These are phyloP conservation scores for Tuber microsphaerosporum DNA, from an alignment of 495 filamentous ascomycete species.

Conservation along the genomic window DNA sequence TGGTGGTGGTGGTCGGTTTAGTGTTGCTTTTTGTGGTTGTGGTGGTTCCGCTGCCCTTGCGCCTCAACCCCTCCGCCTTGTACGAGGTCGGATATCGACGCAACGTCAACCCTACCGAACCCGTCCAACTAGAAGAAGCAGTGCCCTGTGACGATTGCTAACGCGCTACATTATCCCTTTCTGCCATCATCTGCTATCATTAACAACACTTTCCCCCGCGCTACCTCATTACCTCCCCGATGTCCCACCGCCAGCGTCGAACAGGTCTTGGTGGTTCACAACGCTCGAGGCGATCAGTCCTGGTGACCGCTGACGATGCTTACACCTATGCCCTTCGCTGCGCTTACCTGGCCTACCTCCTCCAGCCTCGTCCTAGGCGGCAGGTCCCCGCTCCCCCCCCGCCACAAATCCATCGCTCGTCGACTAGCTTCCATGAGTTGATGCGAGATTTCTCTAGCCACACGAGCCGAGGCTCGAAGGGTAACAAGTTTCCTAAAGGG, in stretches of 20 bases:
- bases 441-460: constrained; percentile 38
- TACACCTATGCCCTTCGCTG: constrained; percentile 83
- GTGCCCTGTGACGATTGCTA: constrained; percentile 29
- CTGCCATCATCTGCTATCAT: constrained; percentile 6
- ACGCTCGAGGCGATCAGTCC: constrained; percentile 34
- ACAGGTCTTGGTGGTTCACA: constrained; percentile 31
- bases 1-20: background rate
- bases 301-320: constrained; percentile 59
- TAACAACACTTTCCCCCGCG: constrained; percentile 13
- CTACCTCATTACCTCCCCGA: constrained; percentile 13
- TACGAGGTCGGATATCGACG: constrained; percentile 22
- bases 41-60: background rate
- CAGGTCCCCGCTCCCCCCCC: constrained; percentile 58
- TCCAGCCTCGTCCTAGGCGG: constrained; percentile 80
- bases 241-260: constrained; percentile 33
- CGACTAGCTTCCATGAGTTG: constrained; percentile 52
- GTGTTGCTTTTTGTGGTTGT: constrained; percentile 2
- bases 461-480: constrained; percentile 56
- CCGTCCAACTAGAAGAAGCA: constrained; percentile 11
- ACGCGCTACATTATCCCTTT: background rate
- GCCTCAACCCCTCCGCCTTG: constrained; percentile 9
- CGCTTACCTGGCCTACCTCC: constrained; percentile 85
- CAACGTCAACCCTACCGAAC: constrained; percentile 19
- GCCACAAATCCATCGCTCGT: constrained; percentile 53
- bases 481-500: constrained; percentile 70